These are phyloP conservation scores for Cadophora luteo-olivacea DNA, from an alignment of 2,329 filamentous ascomycete genomes.

Conservation along the genomic window DNA sequence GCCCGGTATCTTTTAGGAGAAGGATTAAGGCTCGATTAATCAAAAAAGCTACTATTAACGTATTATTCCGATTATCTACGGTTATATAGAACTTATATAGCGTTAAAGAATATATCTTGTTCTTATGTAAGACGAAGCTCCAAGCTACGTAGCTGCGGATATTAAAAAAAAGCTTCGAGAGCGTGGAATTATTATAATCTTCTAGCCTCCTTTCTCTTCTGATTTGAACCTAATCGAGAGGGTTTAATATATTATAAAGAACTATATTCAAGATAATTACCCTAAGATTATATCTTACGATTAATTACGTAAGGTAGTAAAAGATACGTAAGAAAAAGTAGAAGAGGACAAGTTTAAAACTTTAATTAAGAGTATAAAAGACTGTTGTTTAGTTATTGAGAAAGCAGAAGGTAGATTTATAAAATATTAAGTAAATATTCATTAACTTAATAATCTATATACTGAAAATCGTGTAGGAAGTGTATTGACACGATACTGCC, in stretches of 20 bases:
- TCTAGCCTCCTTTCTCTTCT: slow-evolving; percentile 28
- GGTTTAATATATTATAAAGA: slow-evolving; percentile 31
- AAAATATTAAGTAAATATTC: background rate
- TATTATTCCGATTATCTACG: slow-evolving; percentile 16
- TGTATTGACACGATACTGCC: background rate
- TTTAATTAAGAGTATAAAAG: too few relatives aligned
- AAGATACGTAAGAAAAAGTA: slow-evolving; percentile 5
- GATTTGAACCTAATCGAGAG: slow-evolving; percentile 28
- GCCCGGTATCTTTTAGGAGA: slow-evolving; percentile 26
- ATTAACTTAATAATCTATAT: background rate
- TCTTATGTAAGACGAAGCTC: slow-evolving; percentile 17
- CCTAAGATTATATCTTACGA: slow-evolving; percentile 21
- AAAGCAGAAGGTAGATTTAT: too few relatives aligned
- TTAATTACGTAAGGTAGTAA: slow-evolving; percentile 7
- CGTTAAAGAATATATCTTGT: slow-evolving; percentile 16
- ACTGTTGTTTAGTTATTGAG: too few relatives aligned
- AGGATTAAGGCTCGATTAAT: slow-evolving; percentile 39
- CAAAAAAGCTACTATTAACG: slow-evolving; percentile 10
- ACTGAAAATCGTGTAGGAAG: background rate
- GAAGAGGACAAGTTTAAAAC: too few relatives aligned
- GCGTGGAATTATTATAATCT: slow-evolving; percentile 23
- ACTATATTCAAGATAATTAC: slow-evolving; percentile 26
- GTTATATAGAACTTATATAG: slow-evolving; percentile 16
- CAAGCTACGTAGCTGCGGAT: slow-evolving; percentile 12
- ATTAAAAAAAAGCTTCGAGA: slow-evolving; percentile 21